Evolutionary conservation across 139 green algal species (phyloP).

Genomic region (Zygnema circumcarinatum): DNA sequence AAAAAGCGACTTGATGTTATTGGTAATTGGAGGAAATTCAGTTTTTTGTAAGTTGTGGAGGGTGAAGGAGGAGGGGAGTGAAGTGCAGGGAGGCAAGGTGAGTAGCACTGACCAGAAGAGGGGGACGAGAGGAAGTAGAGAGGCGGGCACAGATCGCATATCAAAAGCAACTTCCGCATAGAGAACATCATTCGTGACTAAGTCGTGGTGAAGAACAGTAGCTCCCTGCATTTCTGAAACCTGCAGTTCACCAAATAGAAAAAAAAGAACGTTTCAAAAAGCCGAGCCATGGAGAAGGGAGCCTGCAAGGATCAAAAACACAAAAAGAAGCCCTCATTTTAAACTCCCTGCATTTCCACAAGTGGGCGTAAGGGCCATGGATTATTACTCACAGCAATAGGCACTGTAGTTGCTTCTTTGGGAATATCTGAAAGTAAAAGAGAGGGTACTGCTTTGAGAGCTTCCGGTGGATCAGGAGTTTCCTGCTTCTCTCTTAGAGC

Average conservation of each 20-base stretch:
- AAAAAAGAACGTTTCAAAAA: too few relatives aligned
- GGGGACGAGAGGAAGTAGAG: constrained; percentile 93
- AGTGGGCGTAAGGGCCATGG: too few relatives aligned
- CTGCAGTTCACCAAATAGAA: too few relatives aligned
- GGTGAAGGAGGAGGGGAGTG: background rate
- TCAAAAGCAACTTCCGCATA: constrained; percentile 87
- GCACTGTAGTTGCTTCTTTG: constrained; percentile 78
- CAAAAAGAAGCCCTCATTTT: background rate
- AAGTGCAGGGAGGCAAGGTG: background rate
- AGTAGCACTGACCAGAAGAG: constrained; percentile 83
- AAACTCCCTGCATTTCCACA: too few relatives aligned
- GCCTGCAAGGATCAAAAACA: background rate
- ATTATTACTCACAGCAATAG: constrained; percentile 70
- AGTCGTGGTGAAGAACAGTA: constrained; percentile 89
- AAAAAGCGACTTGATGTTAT: too few relatives aligned
- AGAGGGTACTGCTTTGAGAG: constrained; percentile 75
- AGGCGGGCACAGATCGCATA: constrained; percentile 73
- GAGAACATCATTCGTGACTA: constrained; percentile 98
- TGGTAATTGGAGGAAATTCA: background rate
- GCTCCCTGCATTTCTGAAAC: constrained; percentile 58
- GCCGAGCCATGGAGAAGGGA: too few relatives aligned
- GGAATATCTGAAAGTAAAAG: constrained; percentile 89
- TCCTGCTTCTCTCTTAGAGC: constrained; percentile 92
- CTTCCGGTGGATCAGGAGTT: constrained; percentile 90
- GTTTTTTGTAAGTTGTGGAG: background rate